These are phyloP conservation scores for Sergeia podlipaevii DNA, from an alignment of 208 protist genomes.

Conservation along the genomic window DNA sequence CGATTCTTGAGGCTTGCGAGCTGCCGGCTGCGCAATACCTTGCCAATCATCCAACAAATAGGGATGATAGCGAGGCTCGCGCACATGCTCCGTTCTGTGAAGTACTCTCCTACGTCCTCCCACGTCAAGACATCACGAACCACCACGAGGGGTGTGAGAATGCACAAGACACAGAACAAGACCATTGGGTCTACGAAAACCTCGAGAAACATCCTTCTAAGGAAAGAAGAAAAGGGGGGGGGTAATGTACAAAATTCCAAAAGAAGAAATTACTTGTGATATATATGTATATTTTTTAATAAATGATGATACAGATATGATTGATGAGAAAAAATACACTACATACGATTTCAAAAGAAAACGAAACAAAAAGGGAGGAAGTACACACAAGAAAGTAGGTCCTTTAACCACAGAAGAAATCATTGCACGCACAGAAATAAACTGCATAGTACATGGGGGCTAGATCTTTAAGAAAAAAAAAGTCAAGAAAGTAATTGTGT, in stretches of 20 bases:
- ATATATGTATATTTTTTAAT: no score
- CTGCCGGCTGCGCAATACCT: conserved; percentile 16
- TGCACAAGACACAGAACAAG: conserved; percentile 55
- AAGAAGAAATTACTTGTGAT: background rate
- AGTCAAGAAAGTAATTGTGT: no score
- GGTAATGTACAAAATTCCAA: background rate
- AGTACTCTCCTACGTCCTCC: conserved; percentile 35
- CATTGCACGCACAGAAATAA: no score
- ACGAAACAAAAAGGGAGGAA: background rate
- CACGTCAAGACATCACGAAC: conserved; percentile 22
- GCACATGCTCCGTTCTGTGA: conserved; percentile 49
- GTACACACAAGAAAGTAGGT: no score
- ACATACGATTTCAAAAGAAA: background rate
- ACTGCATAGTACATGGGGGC: background rate
- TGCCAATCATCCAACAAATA: conserved; percentile 26
- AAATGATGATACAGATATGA: no score
- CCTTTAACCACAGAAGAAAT: no score
- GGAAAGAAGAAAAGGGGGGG: background rate
- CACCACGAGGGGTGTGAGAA: conserved; percentile 35
- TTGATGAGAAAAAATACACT: background rate
- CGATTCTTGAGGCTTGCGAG: conserved; percentile 9
- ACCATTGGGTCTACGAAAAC: conserved; percentile 56
- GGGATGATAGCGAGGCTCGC: conserved; percentile 21
- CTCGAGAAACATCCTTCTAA: conserved; percentile 28
- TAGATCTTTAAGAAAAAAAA: no score